Evolutionary conservation across 768 basidiomycete genomes (phyloP), one percentile per base, ranked within the genome.

Genomic region (Sistotremastrum niveocremeum): DNA sequence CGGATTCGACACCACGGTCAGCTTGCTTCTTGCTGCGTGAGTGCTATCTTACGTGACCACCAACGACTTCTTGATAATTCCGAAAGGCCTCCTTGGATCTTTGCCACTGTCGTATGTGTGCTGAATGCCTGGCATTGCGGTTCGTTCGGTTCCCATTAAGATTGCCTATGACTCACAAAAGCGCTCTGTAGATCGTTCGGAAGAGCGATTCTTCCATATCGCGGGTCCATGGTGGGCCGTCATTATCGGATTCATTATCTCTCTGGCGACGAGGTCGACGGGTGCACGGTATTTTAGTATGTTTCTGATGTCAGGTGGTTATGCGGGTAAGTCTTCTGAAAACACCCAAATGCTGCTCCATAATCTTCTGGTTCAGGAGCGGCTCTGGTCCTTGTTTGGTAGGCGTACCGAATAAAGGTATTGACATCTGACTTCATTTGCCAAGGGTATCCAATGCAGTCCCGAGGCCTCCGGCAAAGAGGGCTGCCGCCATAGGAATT

Each of bases 161-260:
- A 20, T 20, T 20, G 2, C 1, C 20, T 20, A 20, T 20, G 20
- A 20, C 20, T 43, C 20, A n/a, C 11, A 7, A n/a, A 4, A 8
- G 6, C 42, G 10, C 9, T 34, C 10, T 33, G 34, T 29, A 72
- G 79, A 80, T 50, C 63, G 61, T 46, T 75, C 74, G 3, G 79
- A 78, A 0, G 79, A 81, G 59, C 69, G 77, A 5, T 81, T 74
- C 61, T 76, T 77, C 66, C 80, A 81, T 56, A 64, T 72, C 42
- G 59, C 63, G 3, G 63, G 56, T 2, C 71, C 69, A 62, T 78
- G 75, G 76, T 78, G 77, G 76, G 72, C 63, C 3, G 69, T 70
- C 40, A 75, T 81, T 2, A 37, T 77, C 3, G 80, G 75, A 1
- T 81, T 72, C 51, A 73, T 81, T 50, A 77, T 81, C 48, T 71